Percentiles rank a stretch among this genome's conserved stretches.
phyloP scores from a whole-genome alignment of 768 basidiomycete species.

The Boletus bicolor region DNA sequence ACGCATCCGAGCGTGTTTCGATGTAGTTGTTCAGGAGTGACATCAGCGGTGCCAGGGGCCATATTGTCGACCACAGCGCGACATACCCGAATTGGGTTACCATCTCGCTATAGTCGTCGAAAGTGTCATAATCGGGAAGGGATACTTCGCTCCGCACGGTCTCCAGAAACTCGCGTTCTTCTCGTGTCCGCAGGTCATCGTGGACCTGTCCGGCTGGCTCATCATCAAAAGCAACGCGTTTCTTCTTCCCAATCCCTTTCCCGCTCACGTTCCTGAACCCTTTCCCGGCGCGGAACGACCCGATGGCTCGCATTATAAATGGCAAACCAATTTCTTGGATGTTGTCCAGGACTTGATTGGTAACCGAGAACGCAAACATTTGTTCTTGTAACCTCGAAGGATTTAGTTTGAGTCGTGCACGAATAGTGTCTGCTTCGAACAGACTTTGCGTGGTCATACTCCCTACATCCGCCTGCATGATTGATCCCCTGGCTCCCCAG shows the following conservation, averaged over 20 bases:
- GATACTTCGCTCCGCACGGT: slow-evolving; percentile 71
- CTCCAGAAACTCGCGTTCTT: slow-evolving; percentile 79
- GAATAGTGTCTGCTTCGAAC: slow-evolving; percentile 53
- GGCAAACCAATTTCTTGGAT: slow-evolving; percentile 82
- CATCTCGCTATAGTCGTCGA: slow-evolving; percentile 95
- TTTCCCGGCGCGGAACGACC: slow-evolving; percentile 47
- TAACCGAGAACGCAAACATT: slow-evolving; percentile 91
- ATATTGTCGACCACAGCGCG: slow-evolving; percentile 88
- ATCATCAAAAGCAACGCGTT: slow-evolving; percentile 71
- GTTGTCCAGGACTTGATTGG: slow-evolving; percentile 78
- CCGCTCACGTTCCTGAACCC: slow-evolving; percentile 25
- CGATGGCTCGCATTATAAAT: slow-evolving; percentile 61
- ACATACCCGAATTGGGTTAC: slow-evolving; percentile 94
- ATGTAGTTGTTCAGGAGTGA: slow-evolving; percentile 90
- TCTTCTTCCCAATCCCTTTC: slow-evolving; percentile 43
- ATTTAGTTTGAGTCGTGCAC: slow-evolving; percentile 57
- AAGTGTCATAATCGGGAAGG: slow-evolving; percentile 77
- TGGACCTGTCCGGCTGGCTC: slow-evolving; percentile 38
- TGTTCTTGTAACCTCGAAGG: slow-evolving; percentile 77
- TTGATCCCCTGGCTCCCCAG: slow-evolving; percentile 16
- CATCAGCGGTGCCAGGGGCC: slow-evolving; percentile 89
- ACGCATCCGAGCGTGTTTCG: slow-evolving; percentile 90
- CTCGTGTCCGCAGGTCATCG: slow-evolving; percentile 38
- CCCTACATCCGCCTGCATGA: slow-evolving; percentile 10
- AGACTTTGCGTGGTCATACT: slow-evolving; percentile 18